These are phyloP conservation scores for Pascua guehoae DNA, from an alignment of 1,284 basidiomycete species.

Conservation along the genomic window DNA sequence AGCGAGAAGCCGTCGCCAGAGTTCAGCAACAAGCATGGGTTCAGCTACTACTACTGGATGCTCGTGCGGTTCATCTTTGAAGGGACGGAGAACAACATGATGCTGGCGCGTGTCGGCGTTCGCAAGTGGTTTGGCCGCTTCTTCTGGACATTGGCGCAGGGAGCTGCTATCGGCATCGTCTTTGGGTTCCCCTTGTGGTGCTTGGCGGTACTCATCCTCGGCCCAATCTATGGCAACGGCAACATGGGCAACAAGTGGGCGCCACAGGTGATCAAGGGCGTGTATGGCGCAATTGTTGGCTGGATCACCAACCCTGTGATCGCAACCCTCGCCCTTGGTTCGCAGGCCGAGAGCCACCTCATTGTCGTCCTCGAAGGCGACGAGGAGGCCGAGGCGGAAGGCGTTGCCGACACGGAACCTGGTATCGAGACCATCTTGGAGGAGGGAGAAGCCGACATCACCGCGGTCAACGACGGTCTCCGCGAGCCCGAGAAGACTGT, in stretches of 20 bases:
- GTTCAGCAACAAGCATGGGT: constrained; percentile 4
- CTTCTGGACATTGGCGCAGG: constrained; percentile 44
- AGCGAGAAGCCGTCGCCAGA: not conserved
- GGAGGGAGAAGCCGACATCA: constrained; percentile 15
- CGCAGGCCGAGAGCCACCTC: constrained; percentile 48
- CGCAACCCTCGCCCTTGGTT: constrained; percentile 45
- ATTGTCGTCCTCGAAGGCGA: constrained; percentile 28
- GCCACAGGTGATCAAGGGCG: constrained; percentile 47
- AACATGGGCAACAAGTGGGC: constrained; percentile 47
- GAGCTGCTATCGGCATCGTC: constrained; percentile 42
- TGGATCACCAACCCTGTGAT: constrained; percentile 50
- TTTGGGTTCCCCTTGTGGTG: constrained; percentile 48
- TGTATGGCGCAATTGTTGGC: constrained; percentile 46
- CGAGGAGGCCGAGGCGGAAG: constrained; percentile 10
- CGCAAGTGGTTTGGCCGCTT: constrained; percentile 34
- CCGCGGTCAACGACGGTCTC: not conserved
- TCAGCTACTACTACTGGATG: constrained; percentile 42
- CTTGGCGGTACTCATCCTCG: constrained; percentile 45
- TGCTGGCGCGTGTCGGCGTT: constrained; percentile 24
- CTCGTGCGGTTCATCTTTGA: constrained; percentile 49
- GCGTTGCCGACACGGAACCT: not conserved
- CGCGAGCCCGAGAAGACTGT: not conserved
- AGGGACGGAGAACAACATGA: constrained; percentile 48
- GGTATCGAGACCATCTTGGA: constrained; percentile 19
- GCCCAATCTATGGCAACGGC: constrained; percentile 42